Percentiles rank a stretch among this genome's conserved stretches.
These are phyloP conservation scores for Trichoderma orchidacearum DNA, from an alignment of 495 filamentous ascomycete genomes.

Conservation along the genomic window DNA sequence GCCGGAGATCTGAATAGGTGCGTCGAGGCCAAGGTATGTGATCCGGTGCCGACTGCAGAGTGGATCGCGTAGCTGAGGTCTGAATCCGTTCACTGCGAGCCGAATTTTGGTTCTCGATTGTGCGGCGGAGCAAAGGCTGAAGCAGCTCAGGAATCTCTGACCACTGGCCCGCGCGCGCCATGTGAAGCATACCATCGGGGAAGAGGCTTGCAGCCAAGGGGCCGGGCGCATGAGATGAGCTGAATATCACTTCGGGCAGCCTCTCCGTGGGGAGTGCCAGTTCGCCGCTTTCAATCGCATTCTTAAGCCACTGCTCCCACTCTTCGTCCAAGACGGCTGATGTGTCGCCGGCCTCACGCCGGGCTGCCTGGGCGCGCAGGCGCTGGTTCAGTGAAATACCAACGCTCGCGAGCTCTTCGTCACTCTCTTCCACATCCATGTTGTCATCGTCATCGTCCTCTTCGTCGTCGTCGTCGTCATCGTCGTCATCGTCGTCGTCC, in stretches of 20 bases:
- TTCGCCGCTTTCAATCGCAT: constrained; percentile 51
- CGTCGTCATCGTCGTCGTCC: constrained; percentile 7
- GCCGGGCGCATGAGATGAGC: constrained; percentile 12
- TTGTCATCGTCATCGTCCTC: constrained; percentile 44
- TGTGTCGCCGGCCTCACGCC: constrained; percentile 42
- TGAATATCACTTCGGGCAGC: constrained; percentile 23
- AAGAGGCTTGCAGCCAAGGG: constrained; percentile 25
- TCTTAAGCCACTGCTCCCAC: constrained; percentile 80
- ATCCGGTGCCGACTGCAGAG: not conserved
- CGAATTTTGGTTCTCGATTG: constrained; percentile 11
- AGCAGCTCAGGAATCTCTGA: constrained; percentile 34
- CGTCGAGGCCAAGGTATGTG: not conserved
- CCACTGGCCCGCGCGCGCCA: constrained; percentile 36
- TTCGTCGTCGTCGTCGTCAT: constrained; percentile 33
- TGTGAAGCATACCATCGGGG: constrained; percentile 25
- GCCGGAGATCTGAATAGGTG: not conserved
- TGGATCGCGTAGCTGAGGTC: not conserved
- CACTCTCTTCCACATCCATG: constrained; percentile 44
- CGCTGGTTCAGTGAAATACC: constrained; percentile 60
- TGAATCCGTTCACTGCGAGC: not conserved
- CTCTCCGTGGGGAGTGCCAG: constrained; percentile 28
- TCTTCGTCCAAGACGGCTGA: constrained; percentile 58
- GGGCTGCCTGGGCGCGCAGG: constrained; percentile 53
- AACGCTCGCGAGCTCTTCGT: constrained; percentile 53
- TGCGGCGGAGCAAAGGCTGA: constrained; percentile 28